These are phyloP conservation scores for Testicularia cyperi DNA, from an alignment of 1,284 basidiomycete species.

Conservation along the genomic window DNA sequence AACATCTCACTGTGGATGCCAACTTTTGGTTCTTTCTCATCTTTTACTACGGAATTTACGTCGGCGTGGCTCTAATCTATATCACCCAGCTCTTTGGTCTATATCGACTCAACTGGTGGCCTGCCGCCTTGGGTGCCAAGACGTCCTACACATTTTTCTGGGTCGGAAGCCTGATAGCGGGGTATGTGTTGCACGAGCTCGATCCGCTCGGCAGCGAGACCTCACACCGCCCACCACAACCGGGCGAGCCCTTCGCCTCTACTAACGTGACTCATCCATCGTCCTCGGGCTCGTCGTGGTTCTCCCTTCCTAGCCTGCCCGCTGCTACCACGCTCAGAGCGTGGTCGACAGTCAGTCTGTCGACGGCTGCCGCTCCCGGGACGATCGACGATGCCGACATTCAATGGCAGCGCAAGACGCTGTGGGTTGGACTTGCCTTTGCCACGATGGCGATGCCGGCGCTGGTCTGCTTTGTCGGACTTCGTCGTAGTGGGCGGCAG, in stretches of 20 bases:
- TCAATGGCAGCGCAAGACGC: conserved; percentile 67
- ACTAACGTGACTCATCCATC: no score
- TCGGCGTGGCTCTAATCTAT: conserved; percentile 63
- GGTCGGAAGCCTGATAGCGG: conserved; percentile 62
- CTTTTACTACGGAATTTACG: conserved; percentile 59
- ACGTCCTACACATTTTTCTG: conserved; percentile 65
- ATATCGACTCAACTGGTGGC: conserved; percentile 64
- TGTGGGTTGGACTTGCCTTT: conserved; percentile 66
- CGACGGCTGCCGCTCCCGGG: conserved; percentile 6
- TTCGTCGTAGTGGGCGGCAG: conserved; percentile 53
- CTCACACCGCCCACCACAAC: conserved; percentile 5
- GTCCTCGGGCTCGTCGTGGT: conserved; percentile 1
- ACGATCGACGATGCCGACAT: conserved; percentile 51
- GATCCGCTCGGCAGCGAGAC: conserved; percentile 38
- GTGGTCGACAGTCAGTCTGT: no score
- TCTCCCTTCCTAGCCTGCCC: conserved; percentile 13
- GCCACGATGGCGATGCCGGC: conserved; percentile 66
- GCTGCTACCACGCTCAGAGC: no score
- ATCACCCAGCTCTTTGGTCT: conserved; percentile 67
- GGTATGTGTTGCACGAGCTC: conserved; percentile 62
- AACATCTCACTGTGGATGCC: conserved; percentile 41
- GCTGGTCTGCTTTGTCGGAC: conserved; percentile 56
- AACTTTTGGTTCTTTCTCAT: conserved; percentile 59
- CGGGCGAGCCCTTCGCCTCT: no score
- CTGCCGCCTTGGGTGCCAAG: conserved; percentile 63